These are phyloP conservation scores for Vanrija sp. DNA, from an alignment of 1,284 basidiomycete genomes.

Conservation along the genomic window DNA sequence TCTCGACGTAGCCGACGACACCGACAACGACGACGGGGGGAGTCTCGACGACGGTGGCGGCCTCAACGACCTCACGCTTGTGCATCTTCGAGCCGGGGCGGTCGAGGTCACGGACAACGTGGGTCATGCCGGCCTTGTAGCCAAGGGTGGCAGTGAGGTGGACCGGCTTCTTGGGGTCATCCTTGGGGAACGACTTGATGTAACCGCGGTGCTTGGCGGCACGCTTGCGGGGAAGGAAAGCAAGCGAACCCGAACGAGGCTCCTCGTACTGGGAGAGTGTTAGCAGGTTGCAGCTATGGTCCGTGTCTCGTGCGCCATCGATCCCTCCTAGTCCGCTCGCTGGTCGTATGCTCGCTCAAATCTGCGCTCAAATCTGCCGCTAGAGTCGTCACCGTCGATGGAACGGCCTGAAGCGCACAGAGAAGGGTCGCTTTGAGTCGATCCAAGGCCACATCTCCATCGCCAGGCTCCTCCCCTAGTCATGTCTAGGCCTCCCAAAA, in stretches of 20 bases:
- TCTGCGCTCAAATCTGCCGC: not conserved
- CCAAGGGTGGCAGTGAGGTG: slow-evolving; percentile 98
- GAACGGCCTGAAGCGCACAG: no score
- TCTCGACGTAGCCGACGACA: slow-evolving; percentile 99
- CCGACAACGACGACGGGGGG: slow-evolving; percentile 96
- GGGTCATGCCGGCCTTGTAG: slow-evolving; percentile 99
- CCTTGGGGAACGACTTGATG: slow-evolving; percentile 98
- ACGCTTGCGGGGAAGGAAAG: slow-evolving; percentile 77
- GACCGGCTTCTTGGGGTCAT: slow-evolving; percentile 98
- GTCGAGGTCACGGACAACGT: slow-evolving; percentile 98
- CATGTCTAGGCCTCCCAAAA: not conserved
- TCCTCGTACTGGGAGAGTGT: slow-evolving; percentile 71
- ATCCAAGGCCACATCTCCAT: no score
- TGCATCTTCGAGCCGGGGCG: slow-evolving; percentile 99
- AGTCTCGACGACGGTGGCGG: slow-evolving; percentile 93
- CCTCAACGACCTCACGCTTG: slow-evolving; percentile 99
- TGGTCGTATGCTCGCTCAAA: not conserved
- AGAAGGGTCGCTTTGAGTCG: no score
- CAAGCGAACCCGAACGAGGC: slow-evolving; percentile 88
- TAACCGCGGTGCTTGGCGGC: slow-evolving; percentile 93
- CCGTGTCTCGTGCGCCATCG: not conserved
- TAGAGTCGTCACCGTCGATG: not conserved
- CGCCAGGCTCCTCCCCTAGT: no score
- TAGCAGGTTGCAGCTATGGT: slow-evolving; percentile 3
- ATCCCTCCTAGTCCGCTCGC: not conserved